phyloP scores from a whole-genome alignment of 2,329 filamentous ascomycete species.

The Trichocomaceae sp. region DNA sequence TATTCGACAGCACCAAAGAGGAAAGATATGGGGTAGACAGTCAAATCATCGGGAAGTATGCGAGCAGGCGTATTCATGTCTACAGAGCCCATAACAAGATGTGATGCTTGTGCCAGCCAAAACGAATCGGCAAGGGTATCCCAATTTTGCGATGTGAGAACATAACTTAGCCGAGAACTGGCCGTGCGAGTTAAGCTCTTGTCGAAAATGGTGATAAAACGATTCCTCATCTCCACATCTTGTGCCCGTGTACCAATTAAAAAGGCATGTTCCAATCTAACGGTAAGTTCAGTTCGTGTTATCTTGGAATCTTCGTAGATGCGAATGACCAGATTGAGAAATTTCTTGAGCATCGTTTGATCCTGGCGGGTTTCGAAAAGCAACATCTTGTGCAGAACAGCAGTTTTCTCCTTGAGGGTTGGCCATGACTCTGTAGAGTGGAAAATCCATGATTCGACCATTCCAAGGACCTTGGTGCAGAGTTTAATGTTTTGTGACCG shows the following conservation, averaged over 20 bases:
- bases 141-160: constrained; percentile 92
- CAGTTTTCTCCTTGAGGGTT: constrained; percentile 97
- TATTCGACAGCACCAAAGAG: constrained; percentile 67
- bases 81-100: constrained; percentile 82
- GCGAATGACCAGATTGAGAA: constrained; percentile 89
- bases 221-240: constrained; percentile 93
- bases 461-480: constrained; percentile 84
- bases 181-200: constrained; percentile 89
- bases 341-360: constrained; percentile 79
- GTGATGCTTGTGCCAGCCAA: constrained; percentile 92
- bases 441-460: constrained; percentile 97
- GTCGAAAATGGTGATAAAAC: constrained; percentile 95
- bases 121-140: constrained; percentile 90
- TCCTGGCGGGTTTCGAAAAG: constrained; percentile 84
- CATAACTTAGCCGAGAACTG: constrained; percentile 79
- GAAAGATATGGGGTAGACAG: constrained; percentile 64
- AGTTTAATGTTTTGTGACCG: constrained; percentile 82
- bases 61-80: constrained; percentile 76
- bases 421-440: constrained; percentile 90
- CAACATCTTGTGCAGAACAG: constrained; percentile 98
- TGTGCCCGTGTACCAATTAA: constrained; percentile 87
- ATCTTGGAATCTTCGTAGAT: constrained; percentile 99
- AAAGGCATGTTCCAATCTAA: constrained; percentile 96
- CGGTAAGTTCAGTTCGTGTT: constrained; percentile 87
- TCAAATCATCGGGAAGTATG: constrained; percentile 78